Evolutionary conservation across 2,329 filamentous ascomycete genomes (phyloP).

Genomic region (Claviceps citrina): DNA sequence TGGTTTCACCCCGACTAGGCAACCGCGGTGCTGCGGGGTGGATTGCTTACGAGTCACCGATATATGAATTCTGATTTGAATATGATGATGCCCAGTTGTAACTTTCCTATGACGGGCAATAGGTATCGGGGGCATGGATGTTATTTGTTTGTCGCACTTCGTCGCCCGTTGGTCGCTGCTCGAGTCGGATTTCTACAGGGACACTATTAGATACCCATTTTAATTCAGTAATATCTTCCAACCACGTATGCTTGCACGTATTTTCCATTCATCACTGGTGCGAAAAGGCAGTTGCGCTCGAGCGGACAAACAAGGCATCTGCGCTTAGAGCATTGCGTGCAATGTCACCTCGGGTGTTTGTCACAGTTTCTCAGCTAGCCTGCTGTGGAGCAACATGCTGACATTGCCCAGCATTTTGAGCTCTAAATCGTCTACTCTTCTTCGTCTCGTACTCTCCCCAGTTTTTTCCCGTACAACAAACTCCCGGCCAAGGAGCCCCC

Average conservation of each 20-base stretch:
- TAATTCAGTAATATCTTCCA: conserved; percentile 1
- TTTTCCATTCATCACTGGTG: too few species aligned
- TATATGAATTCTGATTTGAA: not conserved
- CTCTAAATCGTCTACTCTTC: conserved; percentile 15
- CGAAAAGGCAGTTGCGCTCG: too few species aligned
- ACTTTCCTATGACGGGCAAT: not conserved
- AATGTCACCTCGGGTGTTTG: too few species aligned
- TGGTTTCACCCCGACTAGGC: not conserved
- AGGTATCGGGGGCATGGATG: not conserved
- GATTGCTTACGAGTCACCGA: not conserved
- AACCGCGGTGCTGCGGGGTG: not conserved
- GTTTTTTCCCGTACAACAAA: conserved; percentile 30
- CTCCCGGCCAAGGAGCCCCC: conserved; percentile 49
- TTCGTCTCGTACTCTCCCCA: conserved; percentile 14
- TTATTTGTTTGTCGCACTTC: not conserved
- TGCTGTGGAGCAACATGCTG: too few species aligned
- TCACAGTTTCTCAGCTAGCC: too few species aligned
- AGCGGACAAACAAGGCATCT: too few species aligned
- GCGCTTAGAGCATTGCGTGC: too few species aligned
- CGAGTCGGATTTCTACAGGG: conserved; percentile 18
- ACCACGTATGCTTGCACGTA: too few species aligned
- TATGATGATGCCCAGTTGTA: not conserved
- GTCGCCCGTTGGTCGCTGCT: conserved; percentile 13
- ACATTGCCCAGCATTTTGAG: too few species aligned
- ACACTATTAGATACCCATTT: conserved; percentile 4